Conservation (phyloP, 202 grass and related monocot species). For the Cymbopogon flexuosus region DNA sequence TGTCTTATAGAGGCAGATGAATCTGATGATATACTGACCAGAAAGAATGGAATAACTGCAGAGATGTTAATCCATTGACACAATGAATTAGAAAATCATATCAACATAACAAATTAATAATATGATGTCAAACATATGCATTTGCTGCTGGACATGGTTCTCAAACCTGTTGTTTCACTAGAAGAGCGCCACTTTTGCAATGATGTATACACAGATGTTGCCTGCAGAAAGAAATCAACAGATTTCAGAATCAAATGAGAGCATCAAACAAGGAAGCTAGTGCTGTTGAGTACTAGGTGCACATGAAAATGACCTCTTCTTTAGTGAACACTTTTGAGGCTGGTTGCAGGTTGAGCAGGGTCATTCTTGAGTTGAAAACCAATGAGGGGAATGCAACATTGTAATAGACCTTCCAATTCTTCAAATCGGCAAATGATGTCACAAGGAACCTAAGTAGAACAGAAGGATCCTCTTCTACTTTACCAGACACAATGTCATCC, state of each 20-base stretch:
- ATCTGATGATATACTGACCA: constrained; percentile 51
- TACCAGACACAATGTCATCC: constrained; percentile 61
- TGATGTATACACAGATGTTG: constrained; percentile 45
- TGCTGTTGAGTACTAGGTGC: constrained; percentile 20
- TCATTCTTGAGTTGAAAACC: constrained; percentile 63
- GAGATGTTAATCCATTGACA: constrained; percentile 7
- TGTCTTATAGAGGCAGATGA: constrained; percentile 50
- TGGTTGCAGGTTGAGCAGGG: constrained; percentile 42
- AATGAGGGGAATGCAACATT: constrained; percentile 74
- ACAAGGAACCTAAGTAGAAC: constrained; percentile 70
- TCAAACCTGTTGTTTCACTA: constrained; percentile 72
- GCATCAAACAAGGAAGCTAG: constrained; percentile 8
- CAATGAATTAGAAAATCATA: constrained; percentile 22
- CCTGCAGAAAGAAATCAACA: constrained; percentile 44
- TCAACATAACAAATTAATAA: constrained; percentile 18
- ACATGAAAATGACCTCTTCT: constrained; percentile 48
- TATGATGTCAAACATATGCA: neutral
- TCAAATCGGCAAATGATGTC: constrained; percentile 89
- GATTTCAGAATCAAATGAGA: constrained; percentile 6
- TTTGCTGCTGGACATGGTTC: neutral
- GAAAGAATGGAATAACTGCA: constrained; percentile 74
- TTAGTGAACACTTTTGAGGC: constrained; percentile 45
- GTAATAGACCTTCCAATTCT: constrained; percentile 82
- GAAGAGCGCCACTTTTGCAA: constrained; percentile 56
- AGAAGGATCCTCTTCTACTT: constrained; percentile 62